Conservation (phyloP, 495 filamentous ascomycete species). For the Hypomontagnella monticulosa region DNA sequence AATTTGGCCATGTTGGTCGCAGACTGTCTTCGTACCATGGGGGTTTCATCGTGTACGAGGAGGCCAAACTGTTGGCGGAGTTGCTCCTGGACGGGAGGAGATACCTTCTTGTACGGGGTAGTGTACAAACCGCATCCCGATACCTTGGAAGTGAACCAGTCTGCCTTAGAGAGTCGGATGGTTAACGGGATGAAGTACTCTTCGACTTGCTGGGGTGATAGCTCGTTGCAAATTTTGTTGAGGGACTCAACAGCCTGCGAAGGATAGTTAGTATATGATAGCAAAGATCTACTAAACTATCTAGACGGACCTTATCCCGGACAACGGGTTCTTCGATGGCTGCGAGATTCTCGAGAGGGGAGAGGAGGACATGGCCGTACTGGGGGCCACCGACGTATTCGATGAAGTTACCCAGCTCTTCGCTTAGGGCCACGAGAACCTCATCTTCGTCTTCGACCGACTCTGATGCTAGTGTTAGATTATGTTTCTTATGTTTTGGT, state of each 20-base stretch:
- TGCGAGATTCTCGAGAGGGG: conserved; percentile 95
- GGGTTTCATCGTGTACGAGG: conserved; percentile 96
- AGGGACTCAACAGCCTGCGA: conserved; percentile 93
- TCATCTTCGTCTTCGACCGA: conserved; percentile 99
- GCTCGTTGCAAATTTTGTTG: conserved; percentile 95
- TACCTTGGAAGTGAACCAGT: conserved; percentile 99
- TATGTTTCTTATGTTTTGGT: conserved; percentile 38
- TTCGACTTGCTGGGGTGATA: conserved; percentile 92
- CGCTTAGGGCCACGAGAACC: conserved; percentile 94
- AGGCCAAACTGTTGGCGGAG: conserved; percentile 89
- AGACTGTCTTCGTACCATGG: conserved; percentile 96
- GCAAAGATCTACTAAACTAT: conserved; percentile 2
- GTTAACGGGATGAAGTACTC: conserved; percentile 95
- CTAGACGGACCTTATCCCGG: conserved; percentile 81
- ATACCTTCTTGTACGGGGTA: conserved; percentile 88
- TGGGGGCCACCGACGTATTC: conserved; percentile 97
- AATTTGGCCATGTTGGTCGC: conserved; percentile 98
- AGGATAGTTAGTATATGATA: conserved; percentile 24
- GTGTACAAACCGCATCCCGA: conserved; percentile 96
- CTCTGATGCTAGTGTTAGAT: conserved; percentile 64
- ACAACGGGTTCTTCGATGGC: conserved; percentile 98
- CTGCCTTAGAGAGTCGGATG: conserved; percentile 94
- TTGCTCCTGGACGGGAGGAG: conserved; percentile 82
- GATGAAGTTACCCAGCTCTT: conserved; percentile 94
- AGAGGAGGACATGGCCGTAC: conserved; percentile 94